phyloP scores from a whole-genome alignment of 2,329 filamentous ascomycete genomes.

The Talaromyces sp. region DNA sequence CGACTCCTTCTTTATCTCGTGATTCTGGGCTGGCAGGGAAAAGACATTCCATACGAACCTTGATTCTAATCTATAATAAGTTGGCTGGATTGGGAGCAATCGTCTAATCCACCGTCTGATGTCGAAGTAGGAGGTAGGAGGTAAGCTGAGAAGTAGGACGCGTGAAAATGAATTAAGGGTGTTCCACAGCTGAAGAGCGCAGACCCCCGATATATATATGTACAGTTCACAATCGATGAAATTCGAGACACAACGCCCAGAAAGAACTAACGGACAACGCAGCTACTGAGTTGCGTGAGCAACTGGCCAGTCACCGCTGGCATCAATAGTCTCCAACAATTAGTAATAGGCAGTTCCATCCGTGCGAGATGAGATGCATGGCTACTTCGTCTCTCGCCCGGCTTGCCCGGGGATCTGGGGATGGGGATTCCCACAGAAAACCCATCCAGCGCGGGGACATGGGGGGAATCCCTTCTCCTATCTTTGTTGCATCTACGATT shows the following conservation, averaged over 20 bases:
- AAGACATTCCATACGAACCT: neutral
- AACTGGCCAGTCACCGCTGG: neutral
- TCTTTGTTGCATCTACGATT: neutral
- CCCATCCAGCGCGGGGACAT: neutral
- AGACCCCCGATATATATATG: slow-evolving; percentile 3
- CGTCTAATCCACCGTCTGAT: neutral
- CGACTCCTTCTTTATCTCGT: neutral
- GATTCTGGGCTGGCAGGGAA: neutral
- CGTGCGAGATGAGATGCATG: neutral
- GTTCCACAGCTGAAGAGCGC: neutral
- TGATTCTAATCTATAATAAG: neutral
- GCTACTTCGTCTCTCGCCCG: neutral
- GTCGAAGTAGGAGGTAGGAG: neutral
- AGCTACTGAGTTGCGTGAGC: neutral
- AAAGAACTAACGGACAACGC: neutral
- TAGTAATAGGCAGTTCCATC: neutral
- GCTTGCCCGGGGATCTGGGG: slow-evolving; percentile 3
- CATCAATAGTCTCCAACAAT: neutral
- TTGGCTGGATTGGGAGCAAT: neutral
- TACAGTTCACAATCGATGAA: neutral
- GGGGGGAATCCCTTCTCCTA: neutral
- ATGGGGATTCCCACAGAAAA: neutral
- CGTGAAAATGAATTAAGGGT: neutral
- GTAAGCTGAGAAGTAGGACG: neutral
- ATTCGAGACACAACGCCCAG: neutral